phyloP scores from a whole-genome alignment of 2,329 filamentous ascomycete species.

The Hirsutella thompsonii region DNA sequence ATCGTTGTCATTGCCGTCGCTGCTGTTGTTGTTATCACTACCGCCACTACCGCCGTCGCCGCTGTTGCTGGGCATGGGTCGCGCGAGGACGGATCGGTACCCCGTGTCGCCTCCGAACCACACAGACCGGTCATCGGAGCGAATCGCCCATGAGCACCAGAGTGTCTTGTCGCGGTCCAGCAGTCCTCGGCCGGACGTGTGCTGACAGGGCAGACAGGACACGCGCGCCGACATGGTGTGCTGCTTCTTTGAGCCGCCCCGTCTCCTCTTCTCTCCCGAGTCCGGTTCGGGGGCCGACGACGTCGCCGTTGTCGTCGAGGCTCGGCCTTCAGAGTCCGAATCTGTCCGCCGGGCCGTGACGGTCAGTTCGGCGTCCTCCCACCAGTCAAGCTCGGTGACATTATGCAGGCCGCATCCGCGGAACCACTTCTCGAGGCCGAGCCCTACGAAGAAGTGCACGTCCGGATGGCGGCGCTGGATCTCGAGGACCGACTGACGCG shows the following conservation, averaged over 20 bases:
- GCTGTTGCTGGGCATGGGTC: slow-evolving; percentile 32
- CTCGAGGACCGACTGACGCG: slow-evolving; percentile 59
- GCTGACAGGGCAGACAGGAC: slow-evolving; percentile 74
- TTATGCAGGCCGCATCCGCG: slow-evolving; percentile 53
- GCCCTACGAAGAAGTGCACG: slow-evolving; percentile 76
- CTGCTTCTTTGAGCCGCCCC: slow-evolving; percentile 2
- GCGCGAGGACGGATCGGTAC: slow-evolving; percentile 62
- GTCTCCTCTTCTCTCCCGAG: not conserved
- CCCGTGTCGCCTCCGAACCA: slow-evolving; percentile 89
- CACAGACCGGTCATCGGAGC: slow-evolving; percentile 61
- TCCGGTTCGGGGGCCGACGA: no score
- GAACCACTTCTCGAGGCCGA: slow-evolving; percentile 81
- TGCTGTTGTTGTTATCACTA: slow-evolving; percentile 35
- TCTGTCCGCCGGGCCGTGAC: slow-evolving; percentile 23
- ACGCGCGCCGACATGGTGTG: slow-evolving; percentile 58
- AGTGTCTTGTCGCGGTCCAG: slow-evolving; percentile 66
- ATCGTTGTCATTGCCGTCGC: slow-evolving; percentile 56
- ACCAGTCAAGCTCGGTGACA: slow-evolving; percentile 90
- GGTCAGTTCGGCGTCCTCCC: slow-evolving; percentile 68
- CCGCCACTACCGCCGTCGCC: not conserved
- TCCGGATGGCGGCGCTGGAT: slow-evolving; percentile 60
- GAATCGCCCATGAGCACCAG: slow-evolving; percentile 79
- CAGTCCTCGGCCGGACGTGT: slow-evolving; percentile 55
- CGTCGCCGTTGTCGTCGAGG: slow-evolving; percentile 13
- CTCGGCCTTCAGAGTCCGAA: no score